These are phyloP conservation scores for Metschnikowia noctiluminum DNA, from an alignment of 805 yeast species.

Conservation along the genomic window DNA sequence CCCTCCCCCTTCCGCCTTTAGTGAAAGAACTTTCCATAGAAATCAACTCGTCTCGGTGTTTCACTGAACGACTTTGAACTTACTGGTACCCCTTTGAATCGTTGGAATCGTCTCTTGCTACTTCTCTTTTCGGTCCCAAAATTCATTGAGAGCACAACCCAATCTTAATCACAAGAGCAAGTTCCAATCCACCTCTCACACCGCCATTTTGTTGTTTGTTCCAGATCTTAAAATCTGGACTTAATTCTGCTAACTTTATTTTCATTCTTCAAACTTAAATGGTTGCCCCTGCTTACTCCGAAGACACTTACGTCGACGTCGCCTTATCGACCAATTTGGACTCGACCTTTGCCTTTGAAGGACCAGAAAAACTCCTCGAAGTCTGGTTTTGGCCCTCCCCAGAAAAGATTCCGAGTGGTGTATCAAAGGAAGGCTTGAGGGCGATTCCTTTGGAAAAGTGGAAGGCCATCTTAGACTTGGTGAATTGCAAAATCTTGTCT, in stretches of 20 bases:
- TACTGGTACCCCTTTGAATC: slow-evolving; percentile 5
- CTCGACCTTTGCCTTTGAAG: slow-evolving; percentile 92
- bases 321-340: slow-evolving; percentile 75
- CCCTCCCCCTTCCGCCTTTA: slow-evolving; percentile 35
- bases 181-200: slow-evolving; percentile 36
- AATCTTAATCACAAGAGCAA: slow-evolving; percentile 30
- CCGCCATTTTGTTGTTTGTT: neutral
- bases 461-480: slow-evolving; percentile 72
- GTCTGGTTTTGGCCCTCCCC: slow-evolving; percentile 74
- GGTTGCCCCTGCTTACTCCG: slow-evolving; percentile 43
- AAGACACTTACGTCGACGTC: slow-evolving; percentile 65
- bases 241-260: neutral
- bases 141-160: slow-evolving; percentile 16
- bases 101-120: slow-evolving; percentile 45
- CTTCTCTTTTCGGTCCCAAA: slow-evolving; percentile 45
- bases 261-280: slow-evolving; percentile 14
- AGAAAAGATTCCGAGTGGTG: slow-evolving; percentile 33
- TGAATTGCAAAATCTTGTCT: slow-evolving; percentile 85
- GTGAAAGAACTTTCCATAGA: slow-evolving; percentile 13
- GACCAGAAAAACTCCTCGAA: slow-evolving; percentile 92
- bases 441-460: slow-evolving; percentile 63
- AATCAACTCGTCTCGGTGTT: neutral
- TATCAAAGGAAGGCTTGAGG: slow-evolving; percentile 50
- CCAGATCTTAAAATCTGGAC: neutral
- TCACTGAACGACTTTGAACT: neutral